Evolutionary conservation across 1,284 basidiomycete genomes (phyloP).

Genomic region (Cystobasidium sp.): DNA sequence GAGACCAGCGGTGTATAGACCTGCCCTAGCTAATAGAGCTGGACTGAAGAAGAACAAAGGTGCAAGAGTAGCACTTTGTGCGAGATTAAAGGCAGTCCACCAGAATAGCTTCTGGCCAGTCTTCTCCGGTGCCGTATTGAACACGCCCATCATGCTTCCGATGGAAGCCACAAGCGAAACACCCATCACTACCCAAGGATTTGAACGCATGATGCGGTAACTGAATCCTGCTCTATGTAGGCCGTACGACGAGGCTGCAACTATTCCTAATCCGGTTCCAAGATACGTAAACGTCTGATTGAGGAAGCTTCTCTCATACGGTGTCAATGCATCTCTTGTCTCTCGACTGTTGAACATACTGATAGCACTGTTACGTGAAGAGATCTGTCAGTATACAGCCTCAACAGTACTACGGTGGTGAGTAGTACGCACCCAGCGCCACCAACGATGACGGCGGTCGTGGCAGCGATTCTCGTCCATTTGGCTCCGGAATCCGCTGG

Average conservation of each 20-base stretch:
- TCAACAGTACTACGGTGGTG: background rate
- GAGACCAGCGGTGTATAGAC: slow-evolving; percentile 82
- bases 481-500: slow-evolving; percentile 23
- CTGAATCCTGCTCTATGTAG: slow-evolving; percentile 77
- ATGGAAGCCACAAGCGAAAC: slow-evolving; percentile 69
- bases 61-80: slow-evolving; percentile 79
- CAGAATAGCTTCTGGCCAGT: slow-evolving; percentile 66
- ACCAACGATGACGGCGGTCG: slow-evolving; percentile 30
- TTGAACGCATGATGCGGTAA: slow-evolving; percentile 75
- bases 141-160: slow-evolving; percentile 66
- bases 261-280: slow-evolving; percentile 72
- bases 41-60: slow-evolving; percentile 75
- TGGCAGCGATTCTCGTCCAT: slow-evolving; percentile 38
- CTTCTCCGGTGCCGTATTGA: slow-evolving; percentile 74
- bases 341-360: slow-evolving; percentile 75
- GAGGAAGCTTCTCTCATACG: slow-evolving; percentile 70
- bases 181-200: slow-evolving; percentile 86
- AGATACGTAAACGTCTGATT: slow-evolving; percentile 84
- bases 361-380: slow-evolving; percentile 57
- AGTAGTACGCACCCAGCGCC: slow-evolving; percentile 15
- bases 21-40: slow-evolving; percentile 83
- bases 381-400: background rate
- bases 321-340: slow-evolving; percentile 69
- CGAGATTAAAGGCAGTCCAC: slow-evolving; percentile 72
- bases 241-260: slow-evolving; percentile 74